Conservation (phyloP, 192 early-diverging fungal species). For the Coemansia sp. region DNA sequence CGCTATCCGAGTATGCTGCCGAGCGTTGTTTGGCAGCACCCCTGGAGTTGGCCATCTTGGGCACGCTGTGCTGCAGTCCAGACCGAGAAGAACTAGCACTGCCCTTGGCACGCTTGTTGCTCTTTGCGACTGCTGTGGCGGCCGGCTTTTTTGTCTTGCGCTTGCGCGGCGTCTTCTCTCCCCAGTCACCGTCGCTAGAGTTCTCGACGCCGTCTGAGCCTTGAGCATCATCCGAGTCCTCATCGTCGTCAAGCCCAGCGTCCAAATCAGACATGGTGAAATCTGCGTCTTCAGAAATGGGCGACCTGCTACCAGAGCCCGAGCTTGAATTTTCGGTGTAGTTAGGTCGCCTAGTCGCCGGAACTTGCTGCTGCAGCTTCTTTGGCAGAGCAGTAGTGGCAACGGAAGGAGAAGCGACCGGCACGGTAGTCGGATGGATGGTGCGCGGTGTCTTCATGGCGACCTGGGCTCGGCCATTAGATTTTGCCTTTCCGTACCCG, state of each 20-base stretch:
- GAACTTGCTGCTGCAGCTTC: slow-evolving; percentile 5
- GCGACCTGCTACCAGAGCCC: slow-evolving; percentile 28
- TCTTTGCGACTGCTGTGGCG: slow-evolving; percentile 15
- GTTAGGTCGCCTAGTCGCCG: slow-evolving; percentile 10
- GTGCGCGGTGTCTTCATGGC: slow-evolving; percentile 55
- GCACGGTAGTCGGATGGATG: slow-evolving; percentile 17
- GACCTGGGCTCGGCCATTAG: slow-evolving; percentile 33
- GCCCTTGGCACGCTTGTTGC: slow-evolving; percentile 50
- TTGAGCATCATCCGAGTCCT: slow-evolving; percentile 48
- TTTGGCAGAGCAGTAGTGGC: not conserved
- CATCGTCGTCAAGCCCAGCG: slow-evolving; percentile 45
- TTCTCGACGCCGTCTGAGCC: slow-evolving; percentile 38
- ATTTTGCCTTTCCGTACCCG: slow-evolving; percentile 25
- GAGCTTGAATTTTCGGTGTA: slow-evolving; percentile 33
- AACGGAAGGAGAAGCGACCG: not conserved
- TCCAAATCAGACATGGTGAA: slow-evolving; percentile 45
- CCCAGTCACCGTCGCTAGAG: slow-evolving; percentile 58
- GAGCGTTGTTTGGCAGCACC: slow-evolving; percentile 19
- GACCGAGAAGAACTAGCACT: slow-evolving; percentile 1
- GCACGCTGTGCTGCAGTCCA: slow-evolving; percentile 9
- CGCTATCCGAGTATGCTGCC: slow-evolving; percentile 40
- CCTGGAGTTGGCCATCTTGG: slow-evolving; percentile 13
- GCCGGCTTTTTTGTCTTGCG: slow-evolving; percentile 50
- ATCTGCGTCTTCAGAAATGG: slow-evolving; percentile 39
- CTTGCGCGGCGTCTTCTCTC: slow-evolving; percentile 43